These are phyloP conservation scores for Cyberlindnera nakhonratchasimensis DNA, from an alignment of 805 yeast genomes.

Conservation along the genomic window DNA sequence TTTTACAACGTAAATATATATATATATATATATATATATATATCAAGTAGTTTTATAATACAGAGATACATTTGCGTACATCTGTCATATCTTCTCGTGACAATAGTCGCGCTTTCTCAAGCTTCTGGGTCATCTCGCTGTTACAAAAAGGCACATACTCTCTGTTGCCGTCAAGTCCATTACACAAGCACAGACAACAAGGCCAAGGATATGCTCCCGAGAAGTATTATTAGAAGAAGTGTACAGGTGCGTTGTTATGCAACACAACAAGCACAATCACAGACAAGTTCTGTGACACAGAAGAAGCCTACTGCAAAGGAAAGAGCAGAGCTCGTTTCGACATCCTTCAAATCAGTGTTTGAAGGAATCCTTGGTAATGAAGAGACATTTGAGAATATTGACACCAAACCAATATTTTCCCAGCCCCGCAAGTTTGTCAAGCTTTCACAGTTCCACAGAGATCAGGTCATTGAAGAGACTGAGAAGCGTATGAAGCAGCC, in stretches of 20 bases:
- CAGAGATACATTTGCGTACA: no score
- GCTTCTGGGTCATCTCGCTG: no score
- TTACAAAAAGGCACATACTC: no score
- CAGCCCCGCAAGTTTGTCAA: conserved; percentile 35
- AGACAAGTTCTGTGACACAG: background rate
- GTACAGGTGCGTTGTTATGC: background rate
- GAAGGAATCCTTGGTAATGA: conserved; percentile 31
- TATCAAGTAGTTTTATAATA: no score
- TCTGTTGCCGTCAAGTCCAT: no score
- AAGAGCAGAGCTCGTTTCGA: conserved; percentile 25
- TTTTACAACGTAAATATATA: no score
- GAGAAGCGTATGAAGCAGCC: conserved; percentile 44
- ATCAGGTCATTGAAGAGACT: conserved; percentile 53
- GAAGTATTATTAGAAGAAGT: background rate
- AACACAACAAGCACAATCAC: background rate
- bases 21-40: no score
- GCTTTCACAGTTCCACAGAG: conserved; percentile 45
- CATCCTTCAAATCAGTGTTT: conserved; percentile 28
- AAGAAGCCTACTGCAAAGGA: conserved; percentile 20
- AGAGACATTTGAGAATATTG: conserved; percentile 47
- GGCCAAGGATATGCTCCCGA: no score
- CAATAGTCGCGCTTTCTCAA: no score
- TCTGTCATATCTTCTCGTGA: no score
- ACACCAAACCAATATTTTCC: conserved; percentile 39
- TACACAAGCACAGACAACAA: no score